phyloP scores from a whole-genome alignment of 2,329 filamentous ascomycete species.

The Didymella pinodella region DNA sequence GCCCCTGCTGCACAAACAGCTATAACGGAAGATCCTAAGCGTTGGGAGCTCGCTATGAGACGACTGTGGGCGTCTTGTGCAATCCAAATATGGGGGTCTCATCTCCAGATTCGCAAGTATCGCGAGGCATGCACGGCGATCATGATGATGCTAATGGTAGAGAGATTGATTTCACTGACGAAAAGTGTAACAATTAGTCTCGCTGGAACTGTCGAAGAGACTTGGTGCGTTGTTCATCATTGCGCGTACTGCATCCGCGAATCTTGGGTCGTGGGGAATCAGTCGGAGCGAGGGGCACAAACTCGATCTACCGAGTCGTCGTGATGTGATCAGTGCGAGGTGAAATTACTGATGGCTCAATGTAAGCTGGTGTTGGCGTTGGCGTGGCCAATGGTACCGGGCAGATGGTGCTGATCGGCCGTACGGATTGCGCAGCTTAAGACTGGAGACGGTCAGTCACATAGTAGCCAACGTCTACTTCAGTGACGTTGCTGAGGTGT shows the following conservation, averaged over 20 bases:
- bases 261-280: constrained; percentile 10
- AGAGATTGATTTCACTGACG: not conserved
- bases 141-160: not conserved
- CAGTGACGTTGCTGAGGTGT: not conserved
- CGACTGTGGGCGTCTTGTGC: constrained; percentile 2
- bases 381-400: not conserved
- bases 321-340: constrained; percentile 1
- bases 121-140: constrained; percentile 11
- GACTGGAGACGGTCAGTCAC: not conserved
- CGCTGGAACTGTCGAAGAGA: constrained; percentile 7
- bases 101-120: constrained; percentile 7
- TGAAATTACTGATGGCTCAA: not conserved
- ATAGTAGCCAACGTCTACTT: not conserved
- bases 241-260: constrained; percentile 20
- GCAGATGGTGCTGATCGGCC: constrained; percentile 5
- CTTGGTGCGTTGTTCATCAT: constrained; percentile 5
- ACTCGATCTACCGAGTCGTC: constrained; percentile 1
- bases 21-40: not conserved
- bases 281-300: constrained; percentile 13
- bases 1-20: not conserved
- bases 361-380: not conserved
- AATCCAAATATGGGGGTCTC: constrained; percentile 5
- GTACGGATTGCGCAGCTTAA: not conserved
- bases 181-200: constrained; percentile 15
- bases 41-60: constrained; percentile 1